phyloP scores from a whole-genome alignment of 495 filamentous ascomycete species.

The Amorphotheca resinae region DNA sequence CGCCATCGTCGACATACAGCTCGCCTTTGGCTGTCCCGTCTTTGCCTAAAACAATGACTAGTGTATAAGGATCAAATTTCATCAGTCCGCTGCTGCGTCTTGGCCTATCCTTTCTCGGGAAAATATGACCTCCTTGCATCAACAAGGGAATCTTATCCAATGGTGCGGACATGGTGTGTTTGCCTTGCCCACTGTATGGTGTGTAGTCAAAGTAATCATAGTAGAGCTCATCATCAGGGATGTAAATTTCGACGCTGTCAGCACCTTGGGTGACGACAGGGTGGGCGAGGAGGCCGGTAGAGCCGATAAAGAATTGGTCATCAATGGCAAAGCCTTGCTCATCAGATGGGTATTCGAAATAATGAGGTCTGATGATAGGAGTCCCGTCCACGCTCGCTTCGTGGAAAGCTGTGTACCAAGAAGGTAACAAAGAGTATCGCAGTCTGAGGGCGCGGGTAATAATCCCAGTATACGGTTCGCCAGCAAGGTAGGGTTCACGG shows the following conservation, averaged over 20 bases:
- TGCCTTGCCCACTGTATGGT: slow-evolving; percentile 54
- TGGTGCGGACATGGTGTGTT: slow-evolving; percentile 60
- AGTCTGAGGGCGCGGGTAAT: slow-evolving; percentile 80
- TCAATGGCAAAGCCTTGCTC: slow-evolving; percentile 78
- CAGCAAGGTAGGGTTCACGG: slow-evolving; percentile 81
- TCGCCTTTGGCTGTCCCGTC: slow-evolving; percentile 64
- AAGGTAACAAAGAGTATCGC: slow-evolving; percentile 77
- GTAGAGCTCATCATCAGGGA: slow-evolving; percentile 77
- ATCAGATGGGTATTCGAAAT: slow-evolving; percentile 79
- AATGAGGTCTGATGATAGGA: slow-evolving; percentile 83
- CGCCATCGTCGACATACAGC: slow-evolving; percentile 87
- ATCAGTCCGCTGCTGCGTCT: slow-evolving; percentile 76
- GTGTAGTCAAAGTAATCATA: slow-evolving; percentile 89
- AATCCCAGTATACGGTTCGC: slow-evolving; percentile 73
- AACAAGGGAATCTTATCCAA: slow-evolving; percentile 76
- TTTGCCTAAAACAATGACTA: slow-evolving; percentile 65
- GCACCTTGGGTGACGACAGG: slow-evolving; percentile 69
- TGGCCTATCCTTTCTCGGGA: slow-evolving; percentile 79
- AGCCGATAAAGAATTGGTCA: slow-evolving; percentile 84
- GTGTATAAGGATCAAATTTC: slow-evolving; percentile 88
- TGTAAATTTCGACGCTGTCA: slow-evolving; percentile 63
- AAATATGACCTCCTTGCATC: slow-evolving; percentile 85
- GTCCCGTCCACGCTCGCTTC: slow-evolving; percentile 69
- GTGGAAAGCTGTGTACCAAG: slow-evolving; percentile 96
- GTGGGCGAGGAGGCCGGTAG: slow-evolving; percentile 76